Evolutionary conservation across 345 rosid genomes (phyloP).

Genomic region (Odontarrhena argentea): DNA sequence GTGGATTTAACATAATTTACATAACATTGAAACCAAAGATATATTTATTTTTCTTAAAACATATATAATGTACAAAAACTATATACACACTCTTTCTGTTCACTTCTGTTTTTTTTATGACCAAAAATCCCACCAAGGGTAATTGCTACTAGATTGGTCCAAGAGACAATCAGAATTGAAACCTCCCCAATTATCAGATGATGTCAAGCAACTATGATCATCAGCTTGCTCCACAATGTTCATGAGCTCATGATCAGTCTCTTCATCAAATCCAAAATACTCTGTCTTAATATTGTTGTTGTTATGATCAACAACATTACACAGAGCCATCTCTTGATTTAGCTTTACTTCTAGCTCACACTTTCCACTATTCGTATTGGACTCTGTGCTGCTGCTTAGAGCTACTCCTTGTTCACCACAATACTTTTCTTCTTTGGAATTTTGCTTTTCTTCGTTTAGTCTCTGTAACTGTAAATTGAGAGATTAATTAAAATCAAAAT

Average conservation of each 20-base stretch:
- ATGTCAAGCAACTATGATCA: constrained; percentile 42
- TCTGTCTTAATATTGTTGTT: constrained; percentile 32
- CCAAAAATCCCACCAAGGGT: constrained; percentile 60
- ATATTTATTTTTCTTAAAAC: neutral
- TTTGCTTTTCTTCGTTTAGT: constrained; percentile 46
- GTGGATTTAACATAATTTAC: constrained; percentile 2
- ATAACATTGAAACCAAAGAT: neutral
- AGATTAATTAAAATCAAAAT: neutral
- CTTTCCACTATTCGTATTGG: constrained; percentile 40
- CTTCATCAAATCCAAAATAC: constrained; percentile 38
- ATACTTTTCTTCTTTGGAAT: constrained; percentile 35
- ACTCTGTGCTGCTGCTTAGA: constrained; percentile 37
- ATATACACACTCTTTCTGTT: neutral
- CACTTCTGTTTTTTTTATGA: constrained; percentile 34
- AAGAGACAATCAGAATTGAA: constrained; percentile 45
- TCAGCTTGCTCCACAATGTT: constrained; percentile 44
- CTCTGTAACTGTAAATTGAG: constrained; percentile 53
- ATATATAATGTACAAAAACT: constrained; percentile 1
- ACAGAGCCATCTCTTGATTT: constrained; percentile 21
- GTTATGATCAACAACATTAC: constrained; percentile 17
- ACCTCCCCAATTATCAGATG: constrained; percentile 51
- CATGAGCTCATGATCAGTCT: constrained; percentile 37
- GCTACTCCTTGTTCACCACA: constrained; percentile 34
- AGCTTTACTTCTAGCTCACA: constrained; percentile 41
- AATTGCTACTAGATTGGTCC: constrained; percentile 49